Base-by-base conservation (phyloP, 345 rosid genomes). In the Eucalyptus sp. region DNA sequence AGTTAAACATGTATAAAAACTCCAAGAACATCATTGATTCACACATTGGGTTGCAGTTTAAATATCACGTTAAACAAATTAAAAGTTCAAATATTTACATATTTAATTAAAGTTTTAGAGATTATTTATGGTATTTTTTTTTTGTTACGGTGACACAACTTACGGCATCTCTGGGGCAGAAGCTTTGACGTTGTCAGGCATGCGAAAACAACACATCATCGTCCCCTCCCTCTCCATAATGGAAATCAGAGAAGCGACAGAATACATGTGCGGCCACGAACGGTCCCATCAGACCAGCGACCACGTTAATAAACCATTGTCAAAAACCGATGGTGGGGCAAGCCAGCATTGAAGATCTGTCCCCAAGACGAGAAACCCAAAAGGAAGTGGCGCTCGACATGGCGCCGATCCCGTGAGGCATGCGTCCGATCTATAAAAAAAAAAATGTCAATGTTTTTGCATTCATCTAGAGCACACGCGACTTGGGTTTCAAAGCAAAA, bases 51-150 rank as follows among this genome's bases (percentile, higher is more conserved):
- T 3, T 7, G 4, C 58, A 18, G 0, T 18, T 52, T 3, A 52
- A 18, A 52, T 2, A 52, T 52, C 58, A 18, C 25, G 0, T 52
- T 18, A 18, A 52, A 52, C 0, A 52, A 52, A 52, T 52, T 52
- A 52, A 20, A 20, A 52, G 0, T 52, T 20, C 0, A 52, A 52
- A 52, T 0, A 20, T 20, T 52, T 52, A 52, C 2, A 52, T 52
- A 20, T 20, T 52, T 52, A 2, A 20, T 20, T 52, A 52, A 52
- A 52, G 2, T 20, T 52, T 7, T 4, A 18, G 10, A 52, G 5
- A 52, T 52, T 20, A 52, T 2, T 52, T 52, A 7, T 51, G 24
- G 7, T 3, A 51, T 37, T 41, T 5, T 41, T 52, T 7, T 52
- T 52, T 52, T 52, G 24, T 52, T 52, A 52, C 5, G 16, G 4